A percentile compares a stretch with the other conserved stretches of the same genome.
Conservation (phyloP, 176 grass and related monocot genomes). For the Phragmites australis region DNA sequence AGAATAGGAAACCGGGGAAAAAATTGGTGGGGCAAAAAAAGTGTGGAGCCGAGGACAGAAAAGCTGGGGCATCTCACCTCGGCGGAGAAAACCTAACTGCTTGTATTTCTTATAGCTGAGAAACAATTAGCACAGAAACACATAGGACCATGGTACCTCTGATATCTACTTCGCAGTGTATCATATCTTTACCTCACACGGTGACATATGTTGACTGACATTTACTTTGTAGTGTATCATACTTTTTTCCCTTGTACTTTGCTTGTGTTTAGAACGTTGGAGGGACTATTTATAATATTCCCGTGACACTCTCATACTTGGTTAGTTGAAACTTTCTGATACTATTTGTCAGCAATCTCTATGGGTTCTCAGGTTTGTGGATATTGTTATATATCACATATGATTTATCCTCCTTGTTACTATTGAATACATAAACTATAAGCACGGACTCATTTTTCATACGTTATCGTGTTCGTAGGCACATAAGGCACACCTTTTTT, state of each 20-base stretch:
- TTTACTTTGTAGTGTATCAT: conserved; percentile 37
- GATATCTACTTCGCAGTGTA: conserved; percentile 47
- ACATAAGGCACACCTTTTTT: not conserved
- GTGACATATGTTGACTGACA: conserved; percentile 33
- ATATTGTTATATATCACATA: not conserved
- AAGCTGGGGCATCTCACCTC: conserved; percentile 70
- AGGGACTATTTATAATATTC: not conserved
- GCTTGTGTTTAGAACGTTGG: conserved; percentile 20
- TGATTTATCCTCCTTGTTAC: not conserved
- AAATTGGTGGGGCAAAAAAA: conserved; percentile 64
- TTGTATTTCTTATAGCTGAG: conserved; percentile 41
- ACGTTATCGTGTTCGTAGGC: not conserved
- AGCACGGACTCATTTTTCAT: too few species aligned
- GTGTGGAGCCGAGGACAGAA: conserved; percentile 54
- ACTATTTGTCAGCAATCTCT: not conserved
- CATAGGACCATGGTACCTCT: conserved; percentile 33
- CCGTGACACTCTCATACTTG: conserved; percentile 4
- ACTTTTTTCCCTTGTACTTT: not conserved
- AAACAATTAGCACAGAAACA: conserved; percentile 36
- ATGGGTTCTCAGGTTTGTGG: not conserved
- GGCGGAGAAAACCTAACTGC: conserved; percentile 63
- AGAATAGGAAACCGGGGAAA: conserved; percentile 34
- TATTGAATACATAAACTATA: not conserved
- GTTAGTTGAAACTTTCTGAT: conserved; percentile 10
- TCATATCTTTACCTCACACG: conserved; percentile 25